Percentiles rank a stretch among this genome's conserved stretches.
phyloP scores from a whole-genome alignment of 1,284 basidiomycete genomes.

The Malassezia psittaci region DNA sequence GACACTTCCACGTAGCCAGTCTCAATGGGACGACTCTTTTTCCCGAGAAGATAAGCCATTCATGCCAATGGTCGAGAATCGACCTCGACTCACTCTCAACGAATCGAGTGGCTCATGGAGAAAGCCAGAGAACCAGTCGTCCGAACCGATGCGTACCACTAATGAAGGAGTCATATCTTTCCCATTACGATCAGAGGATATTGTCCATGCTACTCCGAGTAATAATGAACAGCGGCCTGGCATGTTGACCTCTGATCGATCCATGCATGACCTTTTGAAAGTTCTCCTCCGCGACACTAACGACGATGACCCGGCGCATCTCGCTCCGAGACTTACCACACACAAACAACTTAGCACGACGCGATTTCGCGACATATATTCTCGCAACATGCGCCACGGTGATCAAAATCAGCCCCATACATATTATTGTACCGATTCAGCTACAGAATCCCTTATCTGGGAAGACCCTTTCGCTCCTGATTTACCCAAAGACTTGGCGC shows the following conservation, averaged over 20 bases:
- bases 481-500: slow-evolving; percentile 24
- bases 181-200: too few species aligned
- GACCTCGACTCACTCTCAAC: background rate
- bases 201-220: background rate
- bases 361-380: background rate
- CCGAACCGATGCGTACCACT: background rate
- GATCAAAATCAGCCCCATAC: background rate
- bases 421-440: background rate
- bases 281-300: background rate
- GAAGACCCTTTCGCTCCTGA: slow-evolving; percentile 28
- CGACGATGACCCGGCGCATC: background rate
- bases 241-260: background rate
- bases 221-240: background rate
- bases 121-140: background rate
- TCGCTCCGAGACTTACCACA: background rate
- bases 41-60: background rate
- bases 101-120: background rate
- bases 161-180: background rate
- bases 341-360: background rate
- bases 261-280: background rate
- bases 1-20: background rate
- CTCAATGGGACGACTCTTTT: background rate
- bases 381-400: background rate
- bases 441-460: slow-evolving; percentile 9
- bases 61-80: slow-evolving; percentile 4